Evolutionary conservation across 495 filamentous ascomycete genomes (phyloP).

Genomic region (Clohesyomyces aquaticus): DNA sequence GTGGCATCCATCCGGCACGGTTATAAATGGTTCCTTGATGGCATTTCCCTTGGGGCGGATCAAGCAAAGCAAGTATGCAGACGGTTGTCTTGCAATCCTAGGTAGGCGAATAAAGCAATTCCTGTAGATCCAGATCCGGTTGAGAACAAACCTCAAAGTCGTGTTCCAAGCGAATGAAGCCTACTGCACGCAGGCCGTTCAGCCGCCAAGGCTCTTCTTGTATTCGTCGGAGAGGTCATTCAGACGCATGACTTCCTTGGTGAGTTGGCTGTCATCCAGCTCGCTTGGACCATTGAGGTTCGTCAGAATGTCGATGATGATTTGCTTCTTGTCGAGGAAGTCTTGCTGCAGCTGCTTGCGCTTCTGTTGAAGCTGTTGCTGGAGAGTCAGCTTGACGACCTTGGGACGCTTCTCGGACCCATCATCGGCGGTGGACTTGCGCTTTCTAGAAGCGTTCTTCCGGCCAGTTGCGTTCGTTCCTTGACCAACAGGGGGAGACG

Average conservation of each 20-base stretch:
- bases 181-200: constrained; percentile 6
- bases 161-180: background rate
- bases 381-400: constrained; percentile 17
- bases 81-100: background rate
- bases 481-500: constrained; percentile 17
- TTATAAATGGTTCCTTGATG: background rate
- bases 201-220: constrained; percentile 31
- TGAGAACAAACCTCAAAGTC: constrained; percentile 15
- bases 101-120: background rate
- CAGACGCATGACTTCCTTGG: constrained; percentile 25
- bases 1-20: background rate
- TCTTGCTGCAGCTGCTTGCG: constrained; percentile 21
- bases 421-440: constrained; percentile 32
- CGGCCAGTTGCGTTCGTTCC: background rate
- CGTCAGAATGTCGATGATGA: constrained; percentile 19
- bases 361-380: constrained; percentile 22
- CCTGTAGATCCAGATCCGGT: constrained; percentile 20
- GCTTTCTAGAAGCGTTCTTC: constrained; percentile 22
- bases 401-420: constrained; percentile 29
- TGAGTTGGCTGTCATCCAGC: constrained; percentile 24
- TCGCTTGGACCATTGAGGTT: constrained; percentile 36
- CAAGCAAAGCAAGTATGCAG: background rate
- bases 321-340: constrained; percentile 28
- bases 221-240: constrained; percentile 30
- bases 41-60: background rate